Percentiles rank a stretch among this genome's conserved stretches.
Evolutionary conservation across 2,329 filamentous ascomycete genomes (phyloP).

Genomic region (Hypoxylon sp.): DNA sequence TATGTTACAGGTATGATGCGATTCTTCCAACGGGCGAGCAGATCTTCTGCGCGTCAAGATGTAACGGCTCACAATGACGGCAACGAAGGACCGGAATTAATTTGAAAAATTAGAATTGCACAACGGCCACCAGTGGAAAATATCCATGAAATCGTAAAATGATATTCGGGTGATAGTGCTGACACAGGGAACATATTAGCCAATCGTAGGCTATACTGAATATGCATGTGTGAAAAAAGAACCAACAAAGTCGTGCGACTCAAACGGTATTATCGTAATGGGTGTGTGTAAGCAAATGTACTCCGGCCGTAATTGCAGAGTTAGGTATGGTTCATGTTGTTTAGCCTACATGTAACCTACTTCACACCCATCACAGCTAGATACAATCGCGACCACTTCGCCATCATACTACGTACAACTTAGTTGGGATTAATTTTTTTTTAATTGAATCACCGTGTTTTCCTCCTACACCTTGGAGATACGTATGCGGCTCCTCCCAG

Average conservation of each 20-base stretch:
- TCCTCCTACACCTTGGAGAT: not conserved
- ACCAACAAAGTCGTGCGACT: slow-evolving; percentile 27
- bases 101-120: slow-evolving; percentile 3
- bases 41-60: not conserved
- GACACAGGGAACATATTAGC: slow-evolving; percentile 16
- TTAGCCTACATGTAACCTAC: slow-evolving; percentile 8
- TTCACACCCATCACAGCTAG: slow-evolving; percentile 11
- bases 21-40: not conserved
- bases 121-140: not conserved
- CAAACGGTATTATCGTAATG: slow-evolving; percentile 1
- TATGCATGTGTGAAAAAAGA: slow-evolving; percentile 28
- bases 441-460: not conserved
- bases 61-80: slow-evolving; percentile 1
- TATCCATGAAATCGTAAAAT: not conserved
- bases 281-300: slow-evolving; percentile 3
- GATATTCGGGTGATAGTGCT: slow-evolving; percentile 27
- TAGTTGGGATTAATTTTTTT: not conserved
- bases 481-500: slow-evolving; percentile 35
- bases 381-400: not conserved
- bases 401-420: not conserved
- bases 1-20: not conserved
- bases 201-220: slow-evolving; percentile 23
- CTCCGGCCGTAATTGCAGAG: not conserved
- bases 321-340: not conserved
- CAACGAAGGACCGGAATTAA: not conserved